Base-by-base conservation (phyloP, 2,329 filamentous ascomycete species). In the Gliomastix tumulicola region DNA sequence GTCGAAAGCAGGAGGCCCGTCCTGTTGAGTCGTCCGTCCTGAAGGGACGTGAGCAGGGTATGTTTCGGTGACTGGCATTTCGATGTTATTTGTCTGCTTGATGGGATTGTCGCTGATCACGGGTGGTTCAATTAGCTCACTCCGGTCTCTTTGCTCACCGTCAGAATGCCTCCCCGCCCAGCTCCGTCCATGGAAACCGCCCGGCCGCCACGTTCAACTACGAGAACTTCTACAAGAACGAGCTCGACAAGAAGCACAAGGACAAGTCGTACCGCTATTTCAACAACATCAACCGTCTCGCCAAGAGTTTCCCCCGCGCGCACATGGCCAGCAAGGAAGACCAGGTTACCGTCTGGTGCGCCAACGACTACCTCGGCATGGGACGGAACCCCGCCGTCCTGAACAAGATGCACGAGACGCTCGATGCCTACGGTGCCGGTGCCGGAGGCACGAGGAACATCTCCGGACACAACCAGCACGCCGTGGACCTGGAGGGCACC, bases 231-330 rank as follows among this genome's bases (percentile, higher is more conserved):
- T 98, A 97, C 66, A 68, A 82, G 46, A 69, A 69, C 43, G 90
- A 98, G 62, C 66, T 98, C 49, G 88, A 96, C 51, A 97, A 96
- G 77, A 98, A 98, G 71, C 92, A 95, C 75, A 89, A 94, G 74
- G 92, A 98, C 74, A 97, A 96, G 70, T 96, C 89, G 36, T 98
- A 98, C 70, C 87, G 92, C 56, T 97, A 97, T 71, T 98, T 98
- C 73, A 98, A 98, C 75, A 98, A 98, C 71, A 98, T 98, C 79
- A 98, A 98, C 57, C 88, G 92, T 23, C 74, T 98, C 42, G 92
- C 92, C 47, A 87, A 92, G 66, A 88, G 97, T 46, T 98, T 98
- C 45, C 92, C 92, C 21, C 86, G 85, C 46, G 92, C 92, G 32
- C 92, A 98, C 62, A 94, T 94, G 74, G 76, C 85, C 13, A 79